These are phyloP conservation scores for Fereydounia khargensis DNA, from an alignment of 1,284 basidiomycete species.

Conservation along the genomic window DNA sequence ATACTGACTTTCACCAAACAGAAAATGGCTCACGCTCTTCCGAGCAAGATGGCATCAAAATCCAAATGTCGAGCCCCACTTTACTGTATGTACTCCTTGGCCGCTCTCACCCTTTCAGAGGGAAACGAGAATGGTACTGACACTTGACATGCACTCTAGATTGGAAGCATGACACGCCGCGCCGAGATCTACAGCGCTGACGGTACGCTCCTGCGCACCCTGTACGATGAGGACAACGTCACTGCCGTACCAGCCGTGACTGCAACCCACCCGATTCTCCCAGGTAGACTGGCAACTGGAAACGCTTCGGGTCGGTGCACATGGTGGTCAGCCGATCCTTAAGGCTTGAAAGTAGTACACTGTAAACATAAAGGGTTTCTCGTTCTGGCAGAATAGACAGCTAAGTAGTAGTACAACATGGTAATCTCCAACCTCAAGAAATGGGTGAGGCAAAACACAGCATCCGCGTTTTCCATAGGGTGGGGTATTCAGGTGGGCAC, in stretches of 20 bases:
- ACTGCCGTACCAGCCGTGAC: conserved; percentile 54
- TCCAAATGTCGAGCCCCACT: conserved; percentile 40
- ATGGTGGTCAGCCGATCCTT: too few species aligned
- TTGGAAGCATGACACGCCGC: conserved; percentile 50
- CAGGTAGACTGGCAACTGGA: conserved; percentile 39
- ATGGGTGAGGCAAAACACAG: too few species aligned
- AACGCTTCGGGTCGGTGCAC: conserved; percentile 46
- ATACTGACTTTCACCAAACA: too few species aligned
- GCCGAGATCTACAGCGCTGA: conserved; percentile 46
- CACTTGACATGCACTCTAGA: conserved; percentile 6
- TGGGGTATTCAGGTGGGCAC: too few species aligned
- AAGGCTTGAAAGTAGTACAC: too few species aligned
- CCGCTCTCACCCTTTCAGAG: background rate
- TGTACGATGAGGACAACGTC: conserved; percentile 49
- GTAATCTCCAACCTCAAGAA: too few species aligned
- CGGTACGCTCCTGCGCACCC: conserved; percentile 35
- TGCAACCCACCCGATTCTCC: conserved; percentile 40
- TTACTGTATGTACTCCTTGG: too few species aligned
- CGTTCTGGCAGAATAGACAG: too few species aligned
- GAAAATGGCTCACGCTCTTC: conserved; percentile 56
- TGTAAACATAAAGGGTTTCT: too few species aligned
- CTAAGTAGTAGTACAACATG: too few species aligned
- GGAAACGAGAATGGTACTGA: background rate
- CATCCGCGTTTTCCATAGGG: too few species aligned
- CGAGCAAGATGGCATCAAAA: conserved; percentile 48